Percentiles rank a stretch among this genome's conserved stretches.
Evolutionary conservation across 148 eudicot species (phyloP).

Genomic region (Persicaria maculosa): DNA sequence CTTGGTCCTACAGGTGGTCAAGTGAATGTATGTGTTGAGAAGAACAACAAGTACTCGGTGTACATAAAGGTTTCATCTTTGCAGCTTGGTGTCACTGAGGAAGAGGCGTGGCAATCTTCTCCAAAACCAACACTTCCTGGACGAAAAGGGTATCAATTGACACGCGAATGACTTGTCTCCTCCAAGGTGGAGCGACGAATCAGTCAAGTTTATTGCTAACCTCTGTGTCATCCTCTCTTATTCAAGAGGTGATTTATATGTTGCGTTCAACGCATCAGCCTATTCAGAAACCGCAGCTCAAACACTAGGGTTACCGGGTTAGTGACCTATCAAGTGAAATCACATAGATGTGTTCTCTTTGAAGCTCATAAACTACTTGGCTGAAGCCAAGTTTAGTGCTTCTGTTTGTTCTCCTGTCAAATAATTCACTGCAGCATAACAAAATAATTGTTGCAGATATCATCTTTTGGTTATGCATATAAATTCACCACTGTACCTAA

Average conservation of each 20-base stretch:
- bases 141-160: conserved; percentile 63
- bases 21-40: no score
- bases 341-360: no score
- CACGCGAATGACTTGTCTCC: conserved; percentile 37
- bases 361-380: not conserved
- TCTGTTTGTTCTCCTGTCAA: not conserved
- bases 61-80: no score
- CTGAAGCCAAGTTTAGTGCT: no score
- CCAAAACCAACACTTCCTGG: conserved; percentile 45
- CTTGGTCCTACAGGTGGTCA: no score
- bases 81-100: conserved; percentile 44
- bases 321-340: no score
- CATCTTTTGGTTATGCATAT: not conserved
- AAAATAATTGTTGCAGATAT: not conserved
- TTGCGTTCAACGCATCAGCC: conserved; percentile 61
- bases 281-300: conserved; percentile 32
- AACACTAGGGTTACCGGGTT: no score
- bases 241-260: conserved; percentile 45
- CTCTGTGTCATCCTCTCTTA: no score
- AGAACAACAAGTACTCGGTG: no score
- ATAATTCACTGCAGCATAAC: not conserved
- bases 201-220: conserved; percentile 60
- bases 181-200: conserved; percentile 70
- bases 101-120: conserved; percentile 63
- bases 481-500: no score